Percentiles rank a stretch among this genome's conserved stretches.
Evolutionary conservation across 1,284 basidiomycete species (phyloP).

Genomic region (Hymenochaete sp.): DNA sequence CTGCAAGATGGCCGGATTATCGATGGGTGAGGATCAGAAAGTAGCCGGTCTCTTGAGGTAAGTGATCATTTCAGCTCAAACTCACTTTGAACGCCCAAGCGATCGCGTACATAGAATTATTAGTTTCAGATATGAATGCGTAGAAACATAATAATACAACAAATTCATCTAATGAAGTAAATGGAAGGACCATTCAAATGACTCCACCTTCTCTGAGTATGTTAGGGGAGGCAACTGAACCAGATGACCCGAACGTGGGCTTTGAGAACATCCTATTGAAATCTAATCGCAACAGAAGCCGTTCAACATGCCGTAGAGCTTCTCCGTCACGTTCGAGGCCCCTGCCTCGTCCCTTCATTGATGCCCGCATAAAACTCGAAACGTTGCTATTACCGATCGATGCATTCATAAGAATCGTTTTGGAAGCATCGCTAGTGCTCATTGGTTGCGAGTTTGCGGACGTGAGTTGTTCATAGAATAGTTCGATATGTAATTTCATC

Average conservation of each 20-base stretch:
- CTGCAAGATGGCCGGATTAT: neutral
- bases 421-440: constrained; percentile 52
- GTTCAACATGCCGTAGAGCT: constrained; percentile 71
- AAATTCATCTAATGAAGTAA: constrained; percentile 18
- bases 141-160: neutral
- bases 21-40: constrained; percentile 3
- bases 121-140: neutral
- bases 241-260: constrained; percentile 33
- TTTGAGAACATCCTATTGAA: constrained; percentile 75
- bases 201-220: constrained; percentile 15
- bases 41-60: neutral
- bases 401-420: constrained; percentile 53
- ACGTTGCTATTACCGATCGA: constrained; percentile 41
- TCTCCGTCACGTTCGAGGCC: constrained; percentile 49
- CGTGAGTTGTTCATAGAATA: constrained; percentile 74
- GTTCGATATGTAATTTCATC: constrained; percentile 57
- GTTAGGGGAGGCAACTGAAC: constrained; percentile 39
- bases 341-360: constrained; percentile 39
- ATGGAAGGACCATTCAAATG: constrained; percentile 12
- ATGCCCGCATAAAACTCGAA: constrained; percentile 42
- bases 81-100: neutral
- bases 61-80: constrained; percentile 1
- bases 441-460: constrained; percentile 62
- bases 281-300: constrained; percentile 73
- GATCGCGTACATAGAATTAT: neutral